Conservation (phyloP, 1,284 basidiomycete species). For the Marasmius oreades region DNA sequence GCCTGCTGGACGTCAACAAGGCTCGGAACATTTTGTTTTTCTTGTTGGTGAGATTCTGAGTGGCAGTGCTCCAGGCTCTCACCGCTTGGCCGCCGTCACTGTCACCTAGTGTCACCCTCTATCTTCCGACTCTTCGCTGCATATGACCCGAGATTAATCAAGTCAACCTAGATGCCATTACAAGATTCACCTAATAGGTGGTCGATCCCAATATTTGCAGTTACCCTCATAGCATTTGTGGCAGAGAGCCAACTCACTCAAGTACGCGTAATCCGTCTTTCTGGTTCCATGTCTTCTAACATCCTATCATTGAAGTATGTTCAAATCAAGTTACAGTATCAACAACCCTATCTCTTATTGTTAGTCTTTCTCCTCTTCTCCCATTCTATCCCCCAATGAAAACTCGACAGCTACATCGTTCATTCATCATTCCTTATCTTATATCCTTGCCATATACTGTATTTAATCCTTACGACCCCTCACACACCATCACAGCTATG, state of each 20-base stretch:
- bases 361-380: conserved; percentile 30
- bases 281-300: conserved; percentile 5
- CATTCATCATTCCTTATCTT: conserved; percentile 68
- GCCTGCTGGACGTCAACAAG: conserved; percentile 56
- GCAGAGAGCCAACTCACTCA: conserved; percentile 69
- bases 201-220: conserved; percentile 49
- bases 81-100: background rate
- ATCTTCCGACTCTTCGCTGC: background rate
- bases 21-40: conserved; percentile 55
- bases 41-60: conserved; percentile 3
- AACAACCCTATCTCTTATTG: conserved; percentile 80
- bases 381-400: conserved; percentile 8
- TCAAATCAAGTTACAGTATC: conserved; percentile 65
- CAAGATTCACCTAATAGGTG: conserved; percentile 24
- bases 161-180: conserved; percentile 5
- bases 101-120: background rate
- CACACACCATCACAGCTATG: conserved; percentile 44
- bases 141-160: background rate
- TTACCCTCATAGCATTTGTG: conserved; percentile 61
- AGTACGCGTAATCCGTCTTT: conserved; percentile 34
- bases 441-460: conserved; percentile 71
- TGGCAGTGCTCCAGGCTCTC: background rate
- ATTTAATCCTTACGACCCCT: conserved; percentile 46
- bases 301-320: conserved; percentile 45
- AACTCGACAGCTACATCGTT: conserved; percentile 60